Conservation (phyloP, 306 rosid species). For the Trifolium repens region DNA sequence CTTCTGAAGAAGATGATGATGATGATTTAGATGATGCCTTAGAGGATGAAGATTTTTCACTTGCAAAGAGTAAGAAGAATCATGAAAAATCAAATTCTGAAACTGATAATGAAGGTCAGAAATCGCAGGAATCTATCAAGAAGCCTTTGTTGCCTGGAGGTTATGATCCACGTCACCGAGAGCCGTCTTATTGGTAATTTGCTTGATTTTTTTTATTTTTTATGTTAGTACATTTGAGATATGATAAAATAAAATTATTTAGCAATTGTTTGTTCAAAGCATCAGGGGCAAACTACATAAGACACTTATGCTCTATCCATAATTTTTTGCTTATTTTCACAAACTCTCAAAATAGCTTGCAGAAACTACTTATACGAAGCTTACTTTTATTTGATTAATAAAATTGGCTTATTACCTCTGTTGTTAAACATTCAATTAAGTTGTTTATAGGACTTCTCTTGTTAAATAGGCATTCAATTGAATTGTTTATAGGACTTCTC, state of each 20-base stretch:
- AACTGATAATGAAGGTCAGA: constrained; percentile 44
- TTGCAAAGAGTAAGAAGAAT: constrained; percentile 49
- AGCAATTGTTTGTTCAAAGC: constrained; percentile 18
- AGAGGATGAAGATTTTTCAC: constrained; percentile 56
- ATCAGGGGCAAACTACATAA: not conserved
- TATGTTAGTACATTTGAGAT: not conserved
- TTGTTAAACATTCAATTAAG: too few relatives aligned
- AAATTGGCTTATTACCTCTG: not conserved
- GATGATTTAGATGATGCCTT: constrained; percentile 62
- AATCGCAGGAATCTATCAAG: constrained; percentile 49
- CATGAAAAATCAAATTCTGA: constrained; percentile 21
- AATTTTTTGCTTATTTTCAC: not conserved
- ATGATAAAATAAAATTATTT: not conserved
- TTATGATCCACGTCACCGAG: constrained; percentile 82
- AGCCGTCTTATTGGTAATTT: constrained; percentile 81
- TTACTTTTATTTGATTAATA: not conserved
- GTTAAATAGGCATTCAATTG: not conserved
- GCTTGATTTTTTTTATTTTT: constrained; percentile 24
- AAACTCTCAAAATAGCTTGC: not conserved
- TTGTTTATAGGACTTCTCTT: not conserved
- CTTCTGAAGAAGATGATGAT: constrained; percentile 55
- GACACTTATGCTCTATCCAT: not conserved
- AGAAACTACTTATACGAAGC: not conserved
- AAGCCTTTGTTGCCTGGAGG: constrained; percentile 75
- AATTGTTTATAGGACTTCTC: not conserved